Conservation (phyloP, 1,139 yeast species). For the Lodderomyces oxycetoniae region DNA sequence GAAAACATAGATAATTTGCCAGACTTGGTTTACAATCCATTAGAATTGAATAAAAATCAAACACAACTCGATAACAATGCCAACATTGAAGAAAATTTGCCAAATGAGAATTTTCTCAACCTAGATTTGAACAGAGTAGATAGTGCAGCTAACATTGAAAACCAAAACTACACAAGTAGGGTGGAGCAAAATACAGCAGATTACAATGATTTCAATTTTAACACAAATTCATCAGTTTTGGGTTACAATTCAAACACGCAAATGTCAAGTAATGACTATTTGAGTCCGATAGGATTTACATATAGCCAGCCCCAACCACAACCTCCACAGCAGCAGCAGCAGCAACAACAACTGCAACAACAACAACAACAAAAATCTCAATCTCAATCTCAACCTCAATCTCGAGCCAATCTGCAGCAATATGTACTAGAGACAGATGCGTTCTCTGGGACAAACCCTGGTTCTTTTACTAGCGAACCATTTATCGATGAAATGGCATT, state of each 20-base stretch:
- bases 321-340: slow-evolving; percentile 4
- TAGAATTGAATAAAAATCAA: not conserved
- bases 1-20: slow-evolving; percentile 10
- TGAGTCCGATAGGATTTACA: slow-evolving; percentile 14
- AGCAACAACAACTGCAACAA: slow-evolving; percentile 3
- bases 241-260: slow-evolving; percentile 11
- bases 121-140: too few species aligned
- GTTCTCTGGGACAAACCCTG: slow-evolving; percentile 12
- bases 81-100: too few species aligned
- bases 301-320: slow-evolving; percentile 7
- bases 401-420: not conserved
- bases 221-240: slow-evolving; percentile 2
- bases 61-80: too few species aligned
- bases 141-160: too few species aligned
- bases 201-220: slow-evolving; percentile 9
- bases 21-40: slow-evolving; percentile 1
- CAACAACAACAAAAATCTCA: not conserved
- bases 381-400: slow-evolving; percentile 2
- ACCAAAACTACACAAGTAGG: too few species aligned
- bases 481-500: slow-evolving; percentile 29
- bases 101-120: too few species aligned
- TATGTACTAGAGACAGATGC: not conserved
- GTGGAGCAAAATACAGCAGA: slow-evolving; percentile 7
- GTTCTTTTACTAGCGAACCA: slow-evolving; percentile 29
- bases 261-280: slow-evolving; percentile 10